Base-by-base conservation (phyloP, 2,329 filamentous ascomycete species). In the Juglanconis oblonga region DNA sequence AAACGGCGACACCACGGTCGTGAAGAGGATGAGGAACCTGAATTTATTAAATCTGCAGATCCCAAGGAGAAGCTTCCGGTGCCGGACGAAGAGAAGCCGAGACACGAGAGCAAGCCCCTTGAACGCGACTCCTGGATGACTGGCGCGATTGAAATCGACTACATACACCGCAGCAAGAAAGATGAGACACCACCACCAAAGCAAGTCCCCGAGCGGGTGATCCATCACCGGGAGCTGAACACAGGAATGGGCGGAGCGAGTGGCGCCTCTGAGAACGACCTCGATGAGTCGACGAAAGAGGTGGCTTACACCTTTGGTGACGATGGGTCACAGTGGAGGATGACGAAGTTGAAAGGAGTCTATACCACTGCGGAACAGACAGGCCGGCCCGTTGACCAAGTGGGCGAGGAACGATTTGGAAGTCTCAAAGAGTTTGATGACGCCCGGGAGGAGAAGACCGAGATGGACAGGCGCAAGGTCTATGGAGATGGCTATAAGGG, bases 111-210 rank as follows among this genome's bases (percentile, higher is more conserved):
- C 65, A 73, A 70, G 61, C 70, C 74, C 1, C 68, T 87, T 36
- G 82, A 87, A 66, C 86, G 96, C 64, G 95, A 98, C 73, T 85
- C 89, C 0, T 99, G 96, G 93, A 99, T 99, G 95, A 88, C 92
- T 62, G 89, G 89, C 0, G 86, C 88, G 0, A 76, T 96, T 40
- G 88, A 93, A 56, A 80, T 98, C 59, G 93, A 98, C 70, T 97
- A 96, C 71, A 82, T 92, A 54, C 84, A 90, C 69, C 81, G 84
- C 62, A 78, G 77, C 4, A 81, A 82, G 63, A 86, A 85, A 62
- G 72, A 77, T 6, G 86, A 87, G 65, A 77, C 77, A 42, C 78
- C 75, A 17, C 77, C 75, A 42, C 78, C 76, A 58, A 83, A 76
- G 65, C 77, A 85, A 14, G 86, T 87, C 56, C 86, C 89, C 10